A percentile compares a stretch with the other conserved stretches of the same genome.
Conservation (phyloP, 2,329 filamentous ascomycete species). For the Domatiomyces globalis region DNA sequence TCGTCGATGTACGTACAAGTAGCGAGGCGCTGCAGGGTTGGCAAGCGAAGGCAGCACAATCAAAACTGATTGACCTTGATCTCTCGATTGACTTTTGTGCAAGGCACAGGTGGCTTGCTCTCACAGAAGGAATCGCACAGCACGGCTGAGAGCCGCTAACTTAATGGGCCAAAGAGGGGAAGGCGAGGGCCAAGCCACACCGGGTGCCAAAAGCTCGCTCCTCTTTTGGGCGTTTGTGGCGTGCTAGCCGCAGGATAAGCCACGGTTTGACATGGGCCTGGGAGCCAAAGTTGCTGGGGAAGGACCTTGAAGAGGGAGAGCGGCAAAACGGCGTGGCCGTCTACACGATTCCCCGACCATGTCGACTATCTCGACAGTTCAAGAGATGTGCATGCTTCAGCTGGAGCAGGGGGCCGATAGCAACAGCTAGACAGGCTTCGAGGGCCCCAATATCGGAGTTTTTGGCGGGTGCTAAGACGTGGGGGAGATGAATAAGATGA, state of each 20-base stretch:
- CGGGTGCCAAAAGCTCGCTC: not conserved
- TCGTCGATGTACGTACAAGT: no score
- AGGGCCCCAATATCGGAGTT: not conserved
- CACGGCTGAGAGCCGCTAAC: not conserved
- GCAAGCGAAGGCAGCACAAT: no score
- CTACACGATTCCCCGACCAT: not conserved
- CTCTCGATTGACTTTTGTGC: not conserved
- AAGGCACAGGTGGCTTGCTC: not conserved
- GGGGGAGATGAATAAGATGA: not conserved
- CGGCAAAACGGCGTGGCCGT: not conserved
- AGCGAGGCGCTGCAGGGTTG: no score
- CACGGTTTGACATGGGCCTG: not conserved
- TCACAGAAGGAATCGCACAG: not conserved
- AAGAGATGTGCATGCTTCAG: not conserved
- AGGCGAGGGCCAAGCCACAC: not conserved
- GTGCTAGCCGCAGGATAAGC: not conserved
- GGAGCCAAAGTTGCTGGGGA: not conserved
- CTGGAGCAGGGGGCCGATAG: not conserved
- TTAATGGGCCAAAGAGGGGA: not conserved
- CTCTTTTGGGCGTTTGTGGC: not conserved
- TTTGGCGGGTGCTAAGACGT: not conserved
- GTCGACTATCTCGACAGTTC: not conserved
- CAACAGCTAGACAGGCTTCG: not conserved
- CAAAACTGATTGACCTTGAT: not conserved
- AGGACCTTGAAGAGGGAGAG: not conserved